Evolutionary conservation across 345 rosid species (phyloP), one percentile per base, ranked within the genome.

Genomic region (Aurinia saxatilis): DNA sequence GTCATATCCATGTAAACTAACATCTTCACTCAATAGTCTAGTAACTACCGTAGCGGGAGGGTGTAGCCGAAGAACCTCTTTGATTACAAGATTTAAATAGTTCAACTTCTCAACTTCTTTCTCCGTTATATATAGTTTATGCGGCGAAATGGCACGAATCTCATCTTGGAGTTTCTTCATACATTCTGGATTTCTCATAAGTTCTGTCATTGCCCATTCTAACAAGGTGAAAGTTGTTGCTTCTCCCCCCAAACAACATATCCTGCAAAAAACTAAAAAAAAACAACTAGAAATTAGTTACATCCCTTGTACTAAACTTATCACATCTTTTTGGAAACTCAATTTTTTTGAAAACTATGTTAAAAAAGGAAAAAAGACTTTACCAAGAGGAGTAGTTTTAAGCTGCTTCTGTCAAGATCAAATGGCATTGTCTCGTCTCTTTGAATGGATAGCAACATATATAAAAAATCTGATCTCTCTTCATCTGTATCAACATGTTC

Each of bases 41-140:
- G 73, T 66, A 10, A 64, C 14, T 36, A 68, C n/a, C 10, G 58
- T 41, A 78, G 4, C 4, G 65, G 79, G 70, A 35, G 77, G 82
- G 42, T 66, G 66, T n/a, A 70, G 39, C 17, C 76, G 61, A 8
- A 75, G 53, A 11, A 34, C 47, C 51, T 73, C 83, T 21, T 70
- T 73, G 11, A 73, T 27, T 15, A 57, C 50, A 4, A 16, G 0
- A 9, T 11, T 30, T 41, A 57, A 58, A 42, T 58, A 58, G 2
- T 31, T 29, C 25, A 58, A 29, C 15, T 11, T 44, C 11, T 42
- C 39, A 16, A 27, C 50, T 29, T 17, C 50, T 58, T 41, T 17
- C 50, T 57, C 38, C 6, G 38, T 5, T 29, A 57, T 27, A 57
- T 57, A 40, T 10, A 16, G 25, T 10, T 10, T 41, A 41, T 57